Percentiles rank a stretch among this genome's conserved stretches.
phyloP scores from a whole-genome alignment of 78 protist genomes.

The Abeoforma whisleri region DNA sequence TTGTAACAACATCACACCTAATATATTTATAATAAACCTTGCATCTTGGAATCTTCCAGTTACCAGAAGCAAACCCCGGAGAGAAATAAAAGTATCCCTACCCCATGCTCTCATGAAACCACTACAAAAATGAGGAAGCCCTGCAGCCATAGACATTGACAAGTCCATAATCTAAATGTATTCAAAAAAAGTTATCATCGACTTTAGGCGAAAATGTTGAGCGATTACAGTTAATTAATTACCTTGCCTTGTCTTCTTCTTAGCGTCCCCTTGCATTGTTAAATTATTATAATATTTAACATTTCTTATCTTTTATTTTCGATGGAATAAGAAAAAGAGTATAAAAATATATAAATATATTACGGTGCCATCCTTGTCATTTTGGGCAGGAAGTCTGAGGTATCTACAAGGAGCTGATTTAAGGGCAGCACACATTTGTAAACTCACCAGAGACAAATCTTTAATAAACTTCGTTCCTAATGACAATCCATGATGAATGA shows the following conservation, averaged over 20 bases:
- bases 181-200: too few species aligned
- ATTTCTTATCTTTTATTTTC: too few species aligned
- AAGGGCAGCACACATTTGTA: conserved; percentile 25
- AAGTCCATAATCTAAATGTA: neutral
- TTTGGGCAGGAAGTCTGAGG: neutral
- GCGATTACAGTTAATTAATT: too few species aligned
- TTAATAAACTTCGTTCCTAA: neutral
- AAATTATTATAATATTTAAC: too few species aligned
- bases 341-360: too few species aligned
- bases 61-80: conserved; percentile 63
- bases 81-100: conserved; percentile 52
- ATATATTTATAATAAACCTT: too few species aligned
- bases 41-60: conserved; percentile 58
- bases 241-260: too few species aligned
- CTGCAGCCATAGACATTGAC: conserved; percentile 71
- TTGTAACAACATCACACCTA: too few species aligned
- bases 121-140: conserved; percentile 80
- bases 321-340: too few species aligned
- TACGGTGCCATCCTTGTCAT: neutral
- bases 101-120: conserved; percentile 78
- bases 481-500: too few species aligned
- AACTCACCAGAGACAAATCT: neutral
- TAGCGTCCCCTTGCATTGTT: too few species aligned
- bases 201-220: too few species aligned
- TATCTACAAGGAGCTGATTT: conserved; percentile 34